These are phyloP conservation scores for Trichoderma oligosporum DNA, from an alignment of 2,329 filamentous ascomycete species.

Conservation along the genomic window DNA sequence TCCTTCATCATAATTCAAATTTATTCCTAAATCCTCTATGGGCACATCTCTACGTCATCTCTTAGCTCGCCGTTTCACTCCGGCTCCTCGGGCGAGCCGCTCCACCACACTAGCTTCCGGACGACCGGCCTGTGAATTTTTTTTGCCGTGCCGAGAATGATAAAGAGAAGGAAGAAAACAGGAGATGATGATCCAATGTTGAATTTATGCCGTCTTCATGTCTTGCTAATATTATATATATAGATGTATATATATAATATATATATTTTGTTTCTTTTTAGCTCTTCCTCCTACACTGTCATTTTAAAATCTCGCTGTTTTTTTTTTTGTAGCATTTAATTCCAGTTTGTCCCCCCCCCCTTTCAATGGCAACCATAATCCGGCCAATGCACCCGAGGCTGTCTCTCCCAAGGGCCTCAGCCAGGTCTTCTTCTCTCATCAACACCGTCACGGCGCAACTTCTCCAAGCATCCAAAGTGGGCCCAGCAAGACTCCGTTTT, in stretches of 20 bases:
- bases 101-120: constrained; percentile 13
- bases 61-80: neutral
- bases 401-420: neutral
- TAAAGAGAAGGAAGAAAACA: constrained; percentile 12
- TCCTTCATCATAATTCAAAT: neutral
- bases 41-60: neutral
- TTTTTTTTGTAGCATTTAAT: neutral
- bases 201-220: neutral
- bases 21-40: neutral
- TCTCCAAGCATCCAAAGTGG: neutral
- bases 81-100: neutral
- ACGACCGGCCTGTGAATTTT: neutral
- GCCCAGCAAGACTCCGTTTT: neutral
- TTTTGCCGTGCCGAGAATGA: constrained; percentile 7
- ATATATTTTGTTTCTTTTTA: too few relatives aligned
- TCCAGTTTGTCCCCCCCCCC: neutral
- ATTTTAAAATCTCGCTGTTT: neutral
- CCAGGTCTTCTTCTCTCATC: neutral
- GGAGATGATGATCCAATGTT: too few relatives aligned
- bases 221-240: neutral
- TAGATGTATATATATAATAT: too few relatives aligned
- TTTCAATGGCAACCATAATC: constrained; percentile 6
- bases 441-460: neutral
- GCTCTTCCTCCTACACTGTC: too few relatives aligned
- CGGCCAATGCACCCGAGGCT: constrained; percentile 13